Percentiles rank a stretch among this genome's conserved stretches.
These are phyloP conservation scores for Rugonectria rugulosa DNA, from an alignment of 2,329 filamentous ascomycete species.

Conservation along the genomic window DNA sequence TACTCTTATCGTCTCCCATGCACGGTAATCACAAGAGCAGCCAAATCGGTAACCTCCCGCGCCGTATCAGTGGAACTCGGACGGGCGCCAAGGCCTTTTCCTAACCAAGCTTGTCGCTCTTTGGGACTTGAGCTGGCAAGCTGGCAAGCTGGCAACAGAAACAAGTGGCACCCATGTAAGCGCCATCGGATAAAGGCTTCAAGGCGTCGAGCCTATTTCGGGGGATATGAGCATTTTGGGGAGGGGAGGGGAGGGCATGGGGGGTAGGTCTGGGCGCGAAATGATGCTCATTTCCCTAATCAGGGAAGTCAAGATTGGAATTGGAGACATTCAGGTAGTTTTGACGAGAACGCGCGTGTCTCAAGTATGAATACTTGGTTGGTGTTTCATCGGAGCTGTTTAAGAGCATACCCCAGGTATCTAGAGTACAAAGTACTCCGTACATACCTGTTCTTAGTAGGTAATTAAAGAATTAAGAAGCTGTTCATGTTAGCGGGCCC, in stretches of 20 bases:
- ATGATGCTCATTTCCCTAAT: conserved; percentile 27
- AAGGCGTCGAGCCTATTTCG: not conserved
- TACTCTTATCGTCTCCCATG: not conserved
- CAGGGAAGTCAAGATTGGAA: not conserved
- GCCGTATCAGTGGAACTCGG: not conserved
- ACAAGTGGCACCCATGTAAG: not conserved
- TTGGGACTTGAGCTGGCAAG: too few species aligned
- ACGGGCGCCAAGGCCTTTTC: not conserved
- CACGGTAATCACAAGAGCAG: not conserved
- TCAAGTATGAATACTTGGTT: not conserved
- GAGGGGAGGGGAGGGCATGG: conserved; percentile 7
- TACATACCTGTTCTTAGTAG: too few species aligned
- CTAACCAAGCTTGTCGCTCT: too few species aligned
- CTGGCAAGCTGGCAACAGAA: not conserved
- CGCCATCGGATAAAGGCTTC: not conserved
- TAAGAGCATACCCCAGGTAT: too few species aligned
- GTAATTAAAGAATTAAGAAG: too few species aligned
- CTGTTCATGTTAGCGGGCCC: too few species aligned
- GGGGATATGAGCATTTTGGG: not conserved
- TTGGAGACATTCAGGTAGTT: not conserved
- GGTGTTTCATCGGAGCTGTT: conserved; percentile 6
- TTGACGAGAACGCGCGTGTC: conserved; percentile 15
- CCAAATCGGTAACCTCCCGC: too few species aligned
- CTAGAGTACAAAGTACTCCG: too few species aligned
- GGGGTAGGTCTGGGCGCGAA: conserved; percentile 12